Evolutionary conservation across 1,139 yeast genomes (phyloP), one percentile per base, ranked within the genome.

Genomic region (Blastobotrys malaysiensis): DNA sequence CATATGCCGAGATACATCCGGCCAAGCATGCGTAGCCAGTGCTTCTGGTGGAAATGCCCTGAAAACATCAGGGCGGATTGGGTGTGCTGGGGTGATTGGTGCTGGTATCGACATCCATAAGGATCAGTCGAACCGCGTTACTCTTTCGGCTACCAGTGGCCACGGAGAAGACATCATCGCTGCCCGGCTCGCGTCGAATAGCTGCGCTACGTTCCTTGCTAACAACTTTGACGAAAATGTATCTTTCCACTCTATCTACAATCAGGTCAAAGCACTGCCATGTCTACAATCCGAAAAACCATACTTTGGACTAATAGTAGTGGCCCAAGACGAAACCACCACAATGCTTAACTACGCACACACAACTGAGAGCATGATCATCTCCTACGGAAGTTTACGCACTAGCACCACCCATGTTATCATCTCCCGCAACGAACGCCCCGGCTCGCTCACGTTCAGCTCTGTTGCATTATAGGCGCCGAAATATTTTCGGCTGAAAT

Each of bases 11-110:
- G 71, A 65, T 49, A 43, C 20, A 1, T 19, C 46, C 3, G 69
- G 68, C 0, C 53, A 57, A 5, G 47, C 68, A 3, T 63, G 69
- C 5, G 71, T 67, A 1, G 70, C 67, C 7, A 62, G 74, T 1
- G 69, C 74, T 55, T 73, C 77, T 0, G 77, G 78, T 2, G 77
- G 77, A 0, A 60, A 67, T 1, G 57, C 70, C 6, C 60, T 68
- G 57, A 73, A 73, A 53, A 61, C 53, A 4, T 65, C 71, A 0
- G 77, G 77, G 11, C 52, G 77, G 24, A 55, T 74, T 1, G 77
- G 77, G 1, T 75, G 77, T 0, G 77, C 77, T 1, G 75, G 73
- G 1, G 49, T 71, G 1, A 55, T 68, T 2, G 73, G 74, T 0
- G 61, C 70, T 11, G 75, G 74, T 1, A 58, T 64, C 13, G 58